A percentile compares a stretch with the other conserved stretches of the same genome.
Conservation (phyloP, 805 yeast genomes). For the Ogataea thermomethanolica region DNA sequence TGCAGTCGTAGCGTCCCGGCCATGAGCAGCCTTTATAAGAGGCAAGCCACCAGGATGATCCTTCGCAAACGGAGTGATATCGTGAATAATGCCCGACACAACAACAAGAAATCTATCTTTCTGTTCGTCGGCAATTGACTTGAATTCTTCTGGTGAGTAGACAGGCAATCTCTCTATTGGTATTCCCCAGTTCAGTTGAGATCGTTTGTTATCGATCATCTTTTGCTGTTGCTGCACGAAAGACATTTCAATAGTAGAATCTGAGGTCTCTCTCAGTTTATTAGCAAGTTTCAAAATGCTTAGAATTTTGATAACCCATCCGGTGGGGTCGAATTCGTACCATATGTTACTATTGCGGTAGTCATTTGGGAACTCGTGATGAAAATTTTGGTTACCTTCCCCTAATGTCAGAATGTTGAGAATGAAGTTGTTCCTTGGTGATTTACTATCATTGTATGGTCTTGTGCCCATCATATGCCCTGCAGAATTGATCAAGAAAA, state of each 20-base stretch:
- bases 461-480: conserved; percentile 78
- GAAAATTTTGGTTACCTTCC: conserved; percentile 90
- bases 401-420: conserved; percentile 74
- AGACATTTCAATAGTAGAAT: conserved; percentile 64
- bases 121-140: conserved; percentile 34
- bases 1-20: conserved; percentile 91
- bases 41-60: conserved; percentile 94
- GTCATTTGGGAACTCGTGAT: conserved; percentile 93
- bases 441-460: conserved; percentile 69
- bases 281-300: conserved; percentile 55
- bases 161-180: conserved; percentile 85
- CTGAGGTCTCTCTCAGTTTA: conserved; percentile 52
- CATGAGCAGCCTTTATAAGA: conserved; percentile 73
- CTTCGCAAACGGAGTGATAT: conserved; percentile 83
- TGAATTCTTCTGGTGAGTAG: conserved; percentile 45
- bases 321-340: conserved; percentile 85
- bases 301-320: conserved; percentile 59
- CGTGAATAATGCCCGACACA: conserved; percentile 89
- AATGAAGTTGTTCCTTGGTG: conserved; percentile 66
- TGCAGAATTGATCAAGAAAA: conserved; percentile 73
- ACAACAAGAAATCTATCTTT: conserved; percentile 57
- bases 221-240: conserved; percentile 80
- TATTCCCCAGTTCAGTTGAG: conserved; percentile 88
- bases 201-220: conserved; percentile 69
- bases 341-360: conserved; percentile 70